Evolutionary conservation across 495 filamentous ascomycete species (phyloP).

Genomic region (Glonium stellatum): DNA sequence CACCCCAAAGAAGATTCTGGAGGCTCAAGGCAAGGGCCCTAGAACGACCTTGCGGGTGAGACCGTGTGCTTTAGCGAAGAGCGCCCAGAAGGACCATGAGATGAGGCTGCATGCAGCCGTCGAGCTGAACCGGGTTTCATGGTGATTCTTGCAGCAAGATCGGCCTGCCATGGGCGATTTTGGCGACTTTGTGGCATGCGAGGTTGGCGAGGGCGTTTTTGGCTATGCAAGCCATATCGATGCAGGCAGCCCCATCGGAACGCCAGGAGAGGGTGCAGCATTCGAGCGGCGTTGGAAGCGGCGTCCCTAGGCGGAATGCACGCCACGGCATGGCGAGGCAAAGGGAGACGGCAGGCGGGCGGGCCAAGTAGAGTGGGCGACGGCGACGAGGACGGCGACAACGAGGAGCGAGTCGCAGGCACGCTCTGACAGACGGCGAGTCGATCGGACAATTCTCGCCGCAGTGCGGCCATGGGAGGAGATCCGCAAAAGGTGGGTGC

Average conservation of each 20-base stretch:
- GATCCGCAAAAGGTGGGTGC: neutral
- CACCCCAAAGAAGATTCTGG: slow-evolving; percentile 6
- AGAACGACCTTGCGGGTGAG: slow-evolving; percentile 1
- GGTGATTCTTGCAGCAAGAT: neutral
- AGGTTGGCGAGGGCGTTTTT: neutral
- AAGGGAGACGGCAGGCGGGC: neutral
- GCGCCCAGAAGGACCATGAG: slow-evolving; percentile 9
- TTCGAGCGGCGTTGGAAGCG: no score
- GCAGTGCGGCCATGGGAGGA: neutral
- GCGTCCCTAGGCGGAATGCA: neutral
- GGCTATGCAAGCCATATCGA: neutral
- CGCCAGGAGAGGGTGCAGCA: neutral
- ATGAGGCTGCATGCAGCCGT: slow-evolving; percentile 26
- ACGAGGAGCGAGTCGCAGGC: no score
- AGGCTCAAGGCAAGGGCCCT: slow-evolving; percentile 21
- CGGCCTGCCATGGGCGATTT: slow-evolving; percentile 2
- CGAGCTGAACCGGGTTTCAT: slow-evolving; percentile 22
- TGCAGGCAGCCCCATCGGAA: neutral
- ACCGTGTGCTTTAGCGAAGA: slow-evolving; percentile 3
- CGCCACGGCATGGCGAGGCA: neutral
- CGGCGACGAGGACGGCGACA: no score
- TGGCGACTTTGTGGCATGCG: neutral
- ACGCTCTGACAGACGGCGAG: neutral
- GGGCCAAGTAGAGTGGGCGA: neutral
- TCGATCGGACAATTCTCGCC: neutral